Evolutionary conservation across 345 rosid species (phyloP).

Genomic region (Mercurialis annua): DNA sequence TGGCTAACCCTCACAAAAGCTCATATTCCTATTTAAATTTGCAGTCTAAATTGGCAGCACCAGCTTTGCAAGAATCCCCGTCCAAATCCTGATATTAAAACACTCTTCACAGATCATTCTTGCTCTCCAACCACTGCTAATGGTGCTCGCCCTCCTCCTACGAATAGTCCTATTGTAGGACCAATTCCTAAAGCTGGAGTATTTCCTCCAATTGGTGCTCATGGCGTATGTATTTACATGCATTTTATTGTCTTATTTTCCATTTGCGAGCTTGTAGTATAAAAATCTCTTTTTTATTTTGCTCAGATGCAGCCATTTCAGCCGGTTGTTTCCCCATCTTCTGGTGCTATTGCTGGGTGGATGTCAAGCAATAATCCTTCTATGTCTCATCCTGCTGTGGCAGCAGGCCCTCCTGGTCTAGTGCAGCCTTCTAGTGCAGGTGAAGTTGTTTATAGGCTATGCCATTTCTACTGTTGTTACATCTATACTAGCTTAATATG

Average conservation of each 20-base stretch:
- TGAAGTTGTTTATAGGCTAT: slow-evolving; percentile 7
- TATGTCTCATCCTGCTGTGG: slow-evolving; percentile 47
- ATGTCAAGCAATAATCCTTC: slow-evolving; percentile 54
- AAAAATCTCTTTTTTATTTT: slow-evolving; percentile 9
- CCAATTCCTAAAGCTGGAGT: slow-evolving; percentile 67
- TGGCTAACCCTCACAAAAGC: slow-evolving; percentile 8
- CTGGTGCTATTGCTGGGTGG: slow-evolving; percentile 76
- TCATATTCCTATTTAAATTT: slow-evolving; percentile 13
- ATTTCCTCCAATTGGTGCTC: slow-evolving; percentile 68
- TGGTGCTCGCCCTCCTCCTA: slow-evolving; percentile 74
- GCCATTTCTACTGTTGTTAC: not conserved
- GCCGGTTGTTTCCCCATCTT: slow-evolving; percentile 56
- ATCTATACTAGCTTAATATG: slow-evolving; percentile 4
- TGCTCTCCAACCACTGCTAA: slow-evolving; percentile 52
- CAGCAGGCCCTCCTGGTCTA: slow-evolving; percentile 41
- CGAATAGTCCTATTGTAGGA: slow-evolving; percentile 56
- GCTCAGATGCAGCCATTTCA: slow-evolving; percentile 64
- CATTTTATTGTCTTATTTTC: not conserved
- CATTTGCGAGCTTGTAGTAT: slow-evolving; percentile 6
- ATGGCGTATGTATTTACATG: slow-evolving; percentile 51
- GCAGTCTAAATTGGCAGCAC: slow-evolving; percentile 94
- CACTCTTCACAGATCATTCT: slow-evolving; percentile 77
- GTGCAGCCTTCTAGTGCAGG: slow-evolving; percentile 48
- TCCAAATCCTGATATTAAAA: slow-evolving; percentile 87
- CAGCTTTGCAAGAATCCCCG: slow-evolving; percentile 94